These are phyloP conservation scores for Fusarium sacchari DNA, from an alignment of 2,329 filamentous ascomycete species.

Conservation along the genomic window DNA sequence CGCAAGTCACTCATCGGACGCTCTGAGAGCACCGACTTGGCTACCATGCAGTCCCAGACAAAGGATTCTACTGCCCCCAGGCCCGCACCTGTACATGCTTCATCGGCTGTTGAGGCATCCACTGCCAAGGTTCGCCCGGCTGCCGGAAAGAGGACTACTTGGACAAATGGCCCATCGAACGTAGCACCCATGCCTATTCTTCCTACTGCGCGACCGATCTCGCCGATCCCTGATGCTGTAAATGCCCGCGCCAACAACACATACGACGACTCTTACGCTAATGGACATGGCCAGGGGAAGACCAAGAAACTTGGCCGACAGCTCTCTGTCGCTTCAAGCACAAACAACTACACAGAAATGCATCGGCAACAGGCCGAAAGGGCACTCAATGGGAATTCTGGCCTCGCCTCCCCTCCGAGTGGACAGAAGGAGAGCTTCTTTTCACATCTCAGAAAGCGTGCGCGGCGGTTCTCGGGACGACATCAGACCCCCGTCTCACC, in stretches of 20 bases:
- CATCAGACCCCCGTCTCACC: conserved; percentile 85
- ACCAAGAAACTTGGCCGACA: conserved; percentile 95
- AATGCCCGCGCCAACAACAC: conserved; percentile 85
- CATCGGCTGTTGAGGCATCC: conserved; percentile 51
- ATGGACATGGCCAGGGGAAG: conserved; percentile 67
- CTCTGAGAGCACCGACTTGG: conserved; percentile 74
- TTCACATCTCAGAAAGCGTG: conserved; percentile 93
- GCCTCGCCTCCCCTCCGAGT: conserved; percentile 78
- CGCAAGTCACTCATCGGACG: conserved; percentile 90
- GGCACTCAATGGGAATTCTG: conserved; percentile 83
- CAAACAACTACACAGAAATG: conserved; percentile 90
- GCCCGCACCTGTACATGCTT: conserved; percentile 56
- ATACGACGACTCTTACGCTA: conserved; percentile 58
- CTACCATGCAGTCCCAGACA: conserved; percentile 56
- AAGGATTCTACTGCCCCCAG: conserved; percentile 60
- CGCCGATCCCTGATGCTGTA: conserved; percentile 93
- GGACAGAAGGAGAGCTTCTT: conserved; percentile 97
- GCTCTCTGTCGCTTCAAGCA: conserved; percentile 89
- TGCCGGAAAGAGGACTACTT: conserved; percentile 86
- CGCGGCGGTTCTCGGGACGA: conserved; percentile 89
- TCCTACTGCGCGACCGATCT: conserved; percentile 92
- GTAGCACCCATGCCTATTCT: conserved; percentile 94
- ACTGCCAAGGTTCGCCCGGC: conserved; percentile 52
- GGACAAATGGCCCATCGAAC: conserved; percentile 84
- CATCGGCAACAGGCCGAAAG: conserved; percentile 92